phyloP scores from a whole-genome alignment of 768 basidiomycete species.

The Hypholoma sublateritium region DNA sequence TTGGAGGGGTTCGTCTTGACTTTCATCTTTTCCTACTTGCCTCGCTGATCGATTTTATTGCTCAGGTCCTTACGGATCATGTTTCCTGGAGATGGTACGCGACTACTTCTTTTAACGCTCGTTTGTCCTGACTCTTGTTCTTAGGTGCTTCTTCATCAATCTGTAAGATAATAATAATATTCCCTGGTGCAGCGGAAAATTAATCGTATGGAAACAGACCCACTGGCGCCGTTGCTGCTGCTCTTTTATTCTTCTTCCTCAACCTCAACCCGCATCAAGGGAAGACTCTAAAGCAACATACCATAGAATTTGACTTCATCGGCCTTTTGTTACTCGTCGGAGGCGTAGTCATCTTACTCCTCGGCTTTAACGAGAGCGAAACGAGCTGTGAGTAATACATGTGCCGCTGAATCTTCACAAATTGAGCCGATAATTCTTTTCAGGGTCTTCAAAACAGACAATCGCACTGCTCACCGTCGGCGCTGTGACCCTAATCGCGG shows the following conservation, averaged over 20 bases:
- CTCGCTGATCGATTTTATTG: conserved; percentile 4
- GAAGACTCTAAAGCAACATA: conserved; percentile 55
- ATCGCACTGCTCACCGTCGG: conserved; percentile 69
- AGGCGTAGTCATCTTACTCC: conserved; percentile 63
- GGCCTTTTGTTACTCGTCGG: conserved; percentile 62
- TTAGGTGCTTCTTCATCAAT: conserved; percentile 77
- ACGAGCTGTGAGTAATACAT: conserved; percentile 49
- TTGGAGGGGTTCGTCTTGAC: conserved; percentile 73
- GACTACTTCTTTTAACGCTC: not conserved
- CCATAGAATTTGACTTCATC: conserved; percentile 69
- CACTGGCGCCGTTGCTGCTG: conserved; percentile 66
- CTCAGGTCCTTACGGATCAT: conserved; percentile 68
- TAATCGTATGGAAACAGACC: conserved; percentile 42
- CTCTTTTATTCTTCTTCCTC: conserved; percentile 68
- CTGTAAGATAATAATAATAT: conserved; percentile 40
- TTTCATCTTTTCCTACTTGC: not conserved
- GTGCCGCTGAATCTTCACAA: too few relatives aligned
- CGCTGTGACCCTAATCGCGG: conserved; percentile 46
- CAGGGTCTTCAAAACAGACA: conserved; percentile 61
- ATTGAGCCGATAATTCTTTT: not conserved
- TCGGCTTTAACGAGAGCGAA: conserved; percentile 76
- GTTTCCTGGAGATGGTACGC: conserved; percentile 79
- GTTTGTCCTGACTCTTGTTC: conserved; percentile 4
- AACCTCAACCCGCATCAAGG: conserved; percentile 74
- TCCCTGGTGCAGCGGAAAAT: not conserved